Percentiles rank a stretch among this genome's conserved stretches.
These are phyloP conservation scores for Aspergillus leporis DNA, from an alignment of 495 filamentous ascomycete genomes.

Conservation along the genomic window DNA sequence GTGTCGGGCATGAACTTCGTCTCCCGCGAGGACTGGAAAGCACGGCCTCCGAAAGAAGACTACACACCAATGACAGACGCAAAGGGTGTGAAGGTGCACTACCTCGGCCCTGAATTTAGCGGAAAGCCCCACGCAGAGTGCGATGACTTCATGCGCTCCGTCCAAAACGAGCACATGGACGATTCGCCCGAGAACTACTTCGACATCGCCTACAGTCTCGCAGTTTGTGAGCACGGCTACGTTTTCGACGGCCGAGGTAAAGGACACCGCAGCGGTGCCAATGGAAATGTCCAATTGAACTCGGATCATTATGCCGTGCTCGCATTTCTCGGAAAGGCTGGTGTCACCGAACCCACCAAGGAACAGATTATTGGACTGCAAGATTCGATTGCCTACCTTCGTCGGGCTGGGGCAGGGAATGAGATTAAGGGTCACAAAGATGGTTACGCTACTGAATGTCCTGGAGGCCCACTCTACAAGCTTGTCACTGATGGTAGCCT, in stretches of 20 bases:
- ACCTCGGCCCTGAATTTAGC: not conserved
- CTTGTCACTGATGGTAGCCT: slow-evolving; percentile 3
- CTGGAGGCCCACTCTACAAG: slow-evolving; percentile 4
- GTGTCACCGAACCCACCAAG: slow-evolving; percentile 1
- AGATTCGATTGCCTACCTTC: slow-evolving; percentile 10
- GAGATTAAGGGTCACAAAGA: slow-evolving; percentile 9
- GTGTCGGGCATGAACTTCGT: slow-evolving; percentile 9
- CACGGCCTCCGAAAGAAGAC: slow-evolving; percentile 2
- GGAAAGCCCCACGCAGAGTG: not conserved
- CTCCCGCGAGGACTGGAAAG: slow-evolving; percentile 4
- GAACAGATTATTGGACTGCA: slow-evolving; percentile 1
- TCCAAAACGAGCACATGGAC: slow-evolving; percentile 8
- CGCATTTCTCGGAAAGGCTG: slow-evolving; percentile 5
- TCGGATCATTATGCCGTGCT: slow-evolving; percentile 12
- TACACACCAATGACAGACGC: slow-evolving; percentile 8
- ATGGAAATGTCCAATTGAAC: slow-evolving; percentile 8
- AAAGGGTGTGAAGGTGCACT: slow-evolving; percentile 8
- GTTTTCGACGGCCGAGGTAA: slow-evolving; percentile 9
- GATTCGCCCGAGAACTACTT: slow-evolving; percentile 5
- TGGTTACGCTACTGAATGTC: slow-evolving; percentile 10
- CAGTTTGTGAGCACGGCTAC: slow-evolving; percentile 7
- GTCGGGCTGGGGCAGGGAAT: slow-evolving; percentile 5
- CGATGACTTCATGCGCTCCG: slow-evolving; percentile 4
- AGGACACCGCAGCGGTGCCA: slow-evolving; percentile 10
- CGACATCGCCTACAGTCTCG: slow-evolving; percentile 8